Evolutionary conservation across 2,329 filamentous ascomycete genomes (phyloP).

Genomic region (Colletotrichum abscissum): DNA sequence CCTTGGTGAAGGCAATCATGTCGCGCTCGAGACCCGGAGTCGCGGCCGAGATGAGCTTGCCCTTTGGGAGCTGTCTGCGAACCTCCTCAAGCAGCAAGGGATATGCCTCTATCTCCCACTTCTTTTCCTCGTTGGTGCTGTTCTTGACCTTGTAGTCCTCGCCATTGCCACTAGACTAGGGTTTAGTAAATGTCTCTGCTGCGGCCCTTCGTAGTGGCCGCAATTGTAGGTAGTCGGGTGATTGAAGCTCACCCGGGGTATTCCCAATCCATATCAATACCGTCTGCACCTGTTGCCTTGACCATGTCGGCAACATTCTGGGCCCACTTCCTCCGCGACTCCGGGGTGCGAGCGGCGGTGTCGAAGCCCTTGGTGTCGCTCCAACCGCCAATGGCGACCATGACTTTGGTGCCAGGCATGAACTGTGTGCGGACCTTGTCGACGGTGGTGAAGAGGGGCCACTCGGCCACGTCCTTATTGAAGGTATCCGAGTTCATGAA

Average conservation of each 20-base stretch:
- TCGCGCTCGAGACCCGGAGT: conserved; percentile 73
- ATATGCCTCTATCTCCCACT: conserved; percentile 72
- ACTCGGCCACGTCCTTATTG: conserved; percentile 55
- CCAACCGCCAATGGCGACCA: conserved; percentile 82
- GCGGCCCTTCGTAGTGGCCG: neutral
- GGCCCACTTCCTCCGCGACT: conserved; percentile 68
- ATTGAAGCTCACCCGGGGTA: conserved; percentile 58
- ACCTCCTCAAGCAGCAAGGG: conserved; percentile 70
- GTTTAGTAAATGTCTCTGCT: neutral
- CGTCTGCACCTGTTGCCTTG: conserved; percentile 71
- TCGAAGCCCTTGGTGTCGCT: conserved; percentile 75
- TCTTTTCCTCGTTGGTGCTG: conserved; percentile 69
- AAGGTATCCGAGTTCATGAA: conserved; percentile 67
- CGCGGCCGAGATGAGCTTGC: conserved; percentile 74
- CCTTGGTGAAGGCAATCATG: conserved; percentile 73
- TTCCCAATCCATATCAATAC: conserved; percentile 74
- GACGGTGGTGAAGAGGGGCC: conserved; percentile 66
- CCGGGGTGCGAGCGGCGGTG: conserved; percentile 55
- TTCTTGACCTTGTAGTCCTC: conserved; percentile 70
- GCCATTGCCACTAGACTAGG: conserved; percentile 67
- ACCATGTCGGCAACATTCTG: conserved; percentile 74
- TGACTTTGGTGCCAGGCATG: conserved; percentile 65
- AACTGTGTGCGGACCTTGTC: conserved; percentile 60
- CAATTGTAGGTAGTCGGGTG: neutral
- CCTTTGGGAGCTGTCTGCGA: conserved; percentile 64